Base-by-base conservation (phyloP, 1,139 yeast genomes). In the Blastobotrys illinoisensis region DNA sequence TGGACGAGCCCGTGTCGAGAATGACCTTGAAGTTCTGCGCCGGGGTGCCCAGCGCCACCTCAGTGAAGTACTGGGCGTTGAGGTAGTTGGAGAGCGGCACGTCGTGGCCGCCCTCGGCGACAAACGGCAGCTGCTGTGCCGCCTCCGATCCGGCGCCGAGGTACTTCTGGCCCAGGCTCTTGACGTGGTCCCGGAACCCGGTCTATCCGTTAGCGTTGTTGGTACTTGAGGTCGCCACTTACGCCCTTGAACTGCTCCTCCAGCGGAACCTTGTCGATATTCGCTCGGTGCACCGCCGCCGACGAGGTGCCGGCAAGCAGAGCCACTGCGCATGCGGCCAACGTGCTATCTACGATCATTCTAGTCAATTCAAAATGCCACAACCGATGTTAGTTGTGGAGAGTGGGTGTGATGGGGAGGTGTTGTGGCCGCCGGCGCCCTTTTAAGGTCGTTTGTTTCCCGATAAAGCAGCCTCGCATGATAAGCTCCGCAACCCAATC, bases 41-140 rank as follows among this genome's bases (percentile, higher is more conserved):
- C 6, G 99, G 99, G 47, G 96, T 87, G 64, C 99, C 99, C 56
- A 93, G 67, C 58, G 82, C 78, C 65, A 93, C 86, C 68, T 90
- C 97, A 50, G 98, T 86, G 71, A 79, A 91, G 73, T 93, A 93
- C 75, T 93, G 98, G 47, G 97, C 97, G 70, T 93, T 91, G 74
- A 88, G 75, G 73, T 91, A 93, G 76, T 93, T 90, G 63, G 93
- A 85, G 70, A 93, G 80, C 6, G 98, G 98, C 50, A 88, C 79
- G 58, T 85, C 86, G 23, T 55, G 58, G 52, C 78, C 80, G 26
- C 64, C 67, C 19, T 62, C 64, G n/a, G 58, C 70, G 67, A 68
- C 56, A 63, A 70, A 47, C 61, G 54, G 67, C 60, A 44, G 70
- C 74, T 43, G 76, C 73, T 60, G 71, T 46, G 45, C 44, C 56